Evolutionary conservation across 78 protist genomes (phyloP), one percentile per base, ranked within the genome.

Genomic region (Acrasis kona): DNA sequence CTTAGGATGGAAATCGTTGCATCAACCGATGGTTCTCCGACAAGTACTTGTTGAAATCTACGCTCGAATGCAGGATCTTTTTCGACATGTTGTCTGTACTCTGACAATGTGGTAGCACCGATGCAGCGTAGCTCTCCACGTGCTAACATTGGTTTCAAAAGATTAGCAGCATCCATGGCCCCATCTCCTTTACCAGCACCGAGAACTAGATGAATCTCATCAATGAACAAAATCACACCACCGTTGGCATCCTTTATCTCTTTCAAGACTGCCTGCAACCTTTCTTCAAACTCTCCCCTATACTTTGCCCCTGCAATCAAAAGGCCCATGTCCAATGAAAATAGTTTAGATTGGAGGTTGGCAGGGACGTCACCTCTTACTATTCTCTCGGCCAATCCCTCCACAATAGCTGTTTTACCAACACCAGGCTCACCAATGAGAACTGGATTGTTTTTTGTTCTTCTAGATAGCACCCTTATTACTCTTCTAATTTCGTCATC

Each of bases 71-170:
- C 99, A 31, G 97, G 87, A 78, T 96, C 99, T 79, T 93, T 91
- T 85, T 95, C 99, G 38, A 98, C 82, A 77, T 95, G 72, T 83
- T 91, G 71, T 10, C 96, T 41, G 84, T 96, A 98, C 82, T 98
- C 99, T 27, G 84, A 90, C 30, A 86, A 70, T 2, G 99, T 98
- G 2, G 99, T 98, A 2, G 99, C 99, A 31, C 99, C 99, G 34
- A 96, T 91, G 37, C 37, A 10, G 8, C 93, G 89, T 27, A 98
- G 90, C 76, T 94, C 95, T 38, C 99, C 99, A 4, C 99, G 91
- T 3, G 99, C 98, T 4, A 97, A 94, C 85, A 82, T 65, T 19
- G 99, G 99, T 80, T 97, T 97, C 75, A 97, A 84, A 9, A 97
- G 78, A 64, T 96, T 94, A 38, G 98, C 95, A 0, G 99, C 99